These are phyloP conservation scores for Mortierella alpina DNA, from an alignment of 192 early-diverging fungal species.

Conservation along the genomic window DNA sequence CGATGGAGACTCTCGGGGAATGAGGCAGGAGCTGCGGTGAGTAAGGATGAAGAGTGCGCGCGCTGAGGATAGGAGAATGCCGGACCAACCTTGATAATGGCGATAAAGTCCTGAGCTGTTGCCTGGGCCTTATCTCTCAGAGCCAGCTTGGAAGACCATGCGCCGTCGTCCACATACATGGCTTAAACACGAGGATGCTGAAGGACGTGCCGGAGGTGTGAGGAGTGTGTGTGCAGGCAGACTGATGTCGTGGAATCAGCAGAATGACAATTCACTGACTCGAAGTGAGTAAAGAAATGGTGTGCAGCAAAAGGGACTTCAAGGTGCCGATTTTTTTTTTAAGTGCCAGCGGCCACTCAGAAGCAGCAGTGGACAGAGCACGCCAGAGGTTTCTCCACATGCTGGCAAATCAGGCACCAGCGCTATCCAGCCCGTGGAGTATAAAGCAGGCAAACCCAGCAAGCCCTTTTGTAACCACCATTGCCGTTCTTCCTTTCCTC, in stretches of 20 bases:
- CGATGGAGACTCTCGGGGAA: not conserved
- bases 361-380: too few relatives aligned
- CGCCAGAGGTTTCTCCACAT: too few relatives aligned
- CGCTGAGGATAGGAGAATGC: not conserved
- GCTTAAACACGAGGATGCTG: too few relatives aligned
- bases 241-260: too few relatives aligned
- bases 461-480: not conserved
- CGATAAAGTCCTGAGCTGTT: slow-evolving; percentile 27
- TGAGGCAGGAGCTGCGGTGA: not conserved
- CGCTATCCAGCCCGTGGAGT: not conserved
- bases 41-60: not conserved
- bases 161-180: slow-evolving; percentile 49
- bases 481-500: slow-evolving; percentile 1
- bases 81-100: slow-evolving; percentile 34
- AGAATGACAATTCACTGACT: slow-evolving; percentile 6
- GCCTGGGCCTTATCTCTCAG: slow-evolving; percentile 46
- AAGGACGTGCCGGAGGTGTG: not conserved
- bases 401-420: not conserved
- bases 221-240: not conserved
- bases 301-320: too few relatives aligned
- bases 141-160: slow-evolving; percentile 37
- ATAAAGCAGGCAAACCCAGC: not conserved
- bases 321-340: too few relatives aligned
- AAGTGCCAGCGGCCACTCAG: too few relatives aligned
- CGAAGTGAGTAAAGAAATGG: slow-evolving; percentile 17